Evolutionary conservation across 2,329 filamentous ascomycete genomes (phyloP).

Genomic region (Fusarium decemcellulare): DNA sequence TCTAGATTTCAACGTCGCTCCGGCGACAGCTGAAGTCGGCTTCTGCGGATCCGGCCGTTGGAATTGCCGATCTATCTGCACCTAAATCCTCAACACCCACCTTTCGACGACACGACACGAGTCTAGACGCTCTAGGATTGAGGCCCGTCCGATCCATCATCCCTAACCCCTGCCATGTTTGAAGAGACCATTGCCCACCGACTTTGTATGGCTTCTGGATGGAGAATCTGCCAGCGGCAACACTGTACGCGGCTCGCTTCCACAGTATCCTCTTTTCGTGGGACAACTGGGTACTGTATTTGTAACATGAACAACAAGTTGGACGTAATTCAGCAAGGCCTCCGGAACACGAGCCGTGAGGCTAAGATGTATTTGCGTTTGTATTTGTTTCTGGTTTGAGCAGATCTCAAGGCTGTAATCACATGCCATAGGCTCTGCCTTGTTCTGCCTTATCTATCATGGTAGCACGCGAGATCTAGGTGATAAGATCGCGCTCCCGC

Average conservation of each 20-base stretch:
- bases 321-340: background rate
- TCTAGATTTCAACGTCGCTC: background rate
- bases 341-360: background rate
- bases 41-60: conserved; percentile 18
- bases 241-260: background rate
- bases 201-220: conserved; percentile 6
- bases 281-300: conserved; percentile 1
- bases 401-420: conserved; percentile 20
- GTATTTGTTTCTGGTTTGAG: background rate
- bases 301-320: background rate
- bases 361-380: background rate
- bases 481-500: background rate
- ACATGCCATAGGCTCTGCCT: conserved; percentile 10
- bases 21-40: conserved; percentile 11
- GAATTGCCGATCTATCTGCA: conserved; percentile 7
- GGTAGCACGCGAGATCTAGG: background rate
- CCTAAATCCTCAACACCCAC: conserved; percentile 7
- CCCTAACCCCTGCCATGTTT: conserved; percentile 17
- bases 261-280: background rate
- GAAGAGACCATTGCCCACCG: background rate
- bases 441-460: conserved; percentile 1
- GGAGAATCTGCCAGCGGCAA: conserved; percentile 3
- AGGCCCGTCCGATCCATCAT: conserved; percentile 6
- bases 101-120: background rate
- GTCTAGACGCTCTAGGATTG: background rate